Evolutionary conservation across 2,329 filamentous ascomycete species (phyloP), one percentile per base, ranked within the genome.

Genomic region (Aspergillus tamarii): DNA sequence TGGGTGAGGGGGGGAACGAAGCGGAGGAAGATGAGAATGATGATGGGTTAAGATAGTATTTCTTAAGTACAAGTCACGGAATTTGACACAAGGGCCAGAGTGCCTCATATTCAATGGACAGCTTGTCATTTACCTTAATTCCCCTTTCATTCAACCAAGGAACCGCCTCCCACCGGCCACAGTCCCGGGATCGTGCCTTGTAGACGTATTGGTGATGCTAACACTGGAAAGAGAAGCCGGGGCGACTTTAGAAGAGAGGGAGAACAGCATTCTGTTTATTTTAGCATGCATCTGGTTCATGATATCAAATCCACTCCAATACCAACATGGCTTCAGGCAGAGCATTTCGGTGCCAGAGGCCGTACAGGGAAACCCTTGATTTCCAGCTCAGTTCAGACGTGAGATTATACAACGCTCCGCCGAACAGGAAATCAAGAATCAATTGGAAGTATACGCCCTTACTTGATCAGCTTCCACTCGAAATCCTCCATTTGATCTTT

Each of bases 401-500:
- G 39, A 41, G 5, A 7, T 23, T 64, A 19, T 64, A 62, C 36
- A 50, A 59, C 30, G 59, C 59, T 48, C 48, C 59, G 23, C 26
- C 14, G 3, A 50, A 12, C 21, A 48, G 53, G 39, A 5, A 8
- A 16, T 52, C 23, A 34, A 56, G n/a, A 21, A n/a, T 9, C 2
- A 46, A 30, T 8, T 14, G 23, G 6, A 52, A 4, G 26, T n/a
- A 19, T 5, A 58, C 34, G 19, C 11, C 23, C 12, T 14, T 61
- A 19, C 3, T 53, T 2, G 32, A 45, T 21, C 28, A 10, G 19
- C 48, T 64, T 21, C 59, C 62, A 9, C 28, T 56, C 23, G 41
- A 62, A 45, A 14, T 64, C 4, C 16, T 59, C 9, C 59, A 64
- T 26, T 10, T 41, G n/a, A 62, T 59, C 28, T 19, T 64, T n/a